Evolutionary conservation across 768 basidiomycete species (phyloP).

Genomic region (Mycena kentingensis): DNA sequence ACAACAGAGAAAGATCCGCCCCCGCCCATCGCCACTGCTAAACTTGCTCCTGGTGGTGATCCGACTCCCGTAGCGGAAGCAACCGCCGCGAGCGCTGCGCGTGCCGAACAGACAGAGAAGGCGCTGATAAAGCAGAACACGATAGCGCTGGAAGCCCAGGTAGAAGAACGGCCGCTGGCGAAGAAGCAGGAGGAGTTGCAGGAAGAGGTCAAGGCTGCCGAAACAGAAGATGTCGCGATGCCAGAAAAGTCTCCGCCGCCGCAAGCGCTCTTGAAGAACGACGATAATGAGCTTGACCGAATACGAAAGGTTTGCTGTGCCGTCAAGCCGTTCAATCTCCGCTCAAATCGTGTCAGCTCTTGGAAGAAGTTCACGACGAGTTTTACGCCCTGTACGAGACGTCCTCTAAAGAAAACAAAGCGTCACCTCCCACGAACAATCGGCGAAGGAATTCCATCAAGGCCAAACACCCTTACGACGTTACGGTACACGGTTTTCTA

Average conservation of each 20-base stretch:
- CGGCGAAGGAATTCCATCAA: constrained; percentile 30
- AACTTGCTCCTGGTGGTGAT: background rate
- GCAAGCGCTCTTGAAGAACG: constrained; percentile 76
- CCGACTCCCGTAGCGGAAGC: background rate
- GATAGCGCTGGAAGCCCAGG: constrained; percentile 77
- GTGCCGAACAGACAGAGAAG: constrained; percentile 46
- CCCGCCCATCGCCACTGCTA: constrained; percentile 11
- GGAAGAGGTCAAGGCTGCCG: constrained; percentile 41
- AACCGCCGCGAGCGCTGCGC: constrained; percentile 31
- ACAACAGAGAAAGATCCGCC: constrained; percentile 17
- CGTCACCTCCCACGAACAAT: constrained; percentile 16
- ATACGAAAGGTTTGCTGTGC: constrained; percentile 64
- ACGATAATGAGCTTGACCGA: constrained; percentile 80
- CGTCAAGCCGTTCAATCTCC: background rate
- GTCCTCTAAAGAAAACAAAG: constrained; percentile 33
- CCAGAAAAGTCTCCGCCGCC: constrained; percentile 57
- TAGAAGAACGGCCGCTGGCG: constrained; percentile 84
- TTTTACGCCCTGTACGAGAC: constrained; percentile 74
- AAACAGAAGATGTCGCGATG: constrained; percentile 25
- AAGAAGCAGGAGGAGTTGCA: constrained; percentile 83
- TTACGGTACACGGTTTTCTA: constrained; percentile 56
- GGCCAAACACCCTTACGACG: constrained; percentile 57
- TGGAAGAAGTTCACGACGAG: constrained; percentile 73
- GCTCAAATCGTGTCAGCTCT: constrained; percentile 52
- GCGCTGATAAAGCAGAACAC: constrained; percentile 71